phyloP scores from a whole-genome alignment of 768 basidiomycete species.

The Pleurotus cornucopiae region DNA sequence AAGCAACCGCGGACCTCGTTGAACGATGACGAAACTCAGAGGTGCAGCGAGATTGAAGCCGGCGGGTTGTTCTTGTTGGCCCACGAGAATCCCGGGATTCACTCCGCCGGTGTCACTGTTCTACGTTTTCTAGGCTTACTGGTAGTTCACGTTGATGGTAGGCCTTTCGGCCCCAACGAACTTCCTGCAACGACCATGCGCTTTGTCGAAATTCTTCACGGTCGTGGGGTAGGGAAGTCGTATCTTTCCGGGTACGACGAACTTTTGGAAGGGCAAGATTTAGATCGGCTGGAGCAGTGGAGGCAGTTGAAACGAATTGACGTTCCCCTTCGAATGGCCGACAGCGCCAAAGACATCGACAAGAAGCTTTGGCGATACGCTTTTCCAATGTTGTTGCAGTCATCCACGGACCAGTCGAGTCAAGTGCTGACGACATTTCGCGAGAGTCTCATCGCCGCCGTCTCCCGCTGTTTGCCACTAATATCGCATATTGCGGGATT shows the following conservation, averaged over 20 bases:
- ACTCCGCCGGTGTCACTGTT: conserved; percentile 59
- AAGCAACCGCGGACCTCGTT: conserved; percentile 35
- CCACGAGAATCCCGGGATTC: conserved; percentile 45
- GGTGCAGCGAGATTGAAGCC: conserved; percentile 62
- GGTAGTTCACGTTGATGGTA: conserved; percentile 36
- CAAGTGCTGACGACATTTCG: conserved; percentile 49
- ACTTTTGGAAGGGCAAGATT: conserved; percentile 55
- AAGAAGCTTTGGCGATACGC: conserved; percentile 71
- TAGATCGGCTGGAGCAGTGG: conserved; percentile 66
- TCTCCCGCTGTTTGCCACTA: conserved; percentile 63
- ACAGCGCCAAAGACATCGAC: conserved; percentile 66
- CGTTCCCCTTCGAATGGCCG: conserved; percentile 62
- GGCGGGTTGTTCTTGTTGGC: conserved; percentile 74
- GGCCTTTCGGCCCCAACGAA: conserved; percentile 22
- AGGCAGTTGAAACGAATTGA: conserved; percentile 51
- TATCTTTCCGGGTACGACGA: conserved; percentile 65
- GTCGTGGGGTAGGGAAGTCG: conserved; percentile 35
- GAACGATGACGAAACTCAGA: conserved; percentile 35
- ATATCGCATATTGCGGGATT: conserved; percentile 76
- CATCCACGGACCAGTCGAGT: conserved; percentile 45
- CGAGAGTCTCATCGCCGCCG: conserved; percentile 63
- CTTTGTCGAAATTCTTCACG: conserved; percentile 53
- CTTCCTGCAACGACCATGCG: conserved; percentile 25
- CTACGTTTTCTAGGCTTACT: conserved; percentile 54
- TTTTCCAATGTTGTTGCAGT: conserved; percentile 61